A percentile compares a stretch with the other conserved stretches of the same genome.
Conservation (phyloP, 257 asterid species). For the Salvia splendens region DNA sequence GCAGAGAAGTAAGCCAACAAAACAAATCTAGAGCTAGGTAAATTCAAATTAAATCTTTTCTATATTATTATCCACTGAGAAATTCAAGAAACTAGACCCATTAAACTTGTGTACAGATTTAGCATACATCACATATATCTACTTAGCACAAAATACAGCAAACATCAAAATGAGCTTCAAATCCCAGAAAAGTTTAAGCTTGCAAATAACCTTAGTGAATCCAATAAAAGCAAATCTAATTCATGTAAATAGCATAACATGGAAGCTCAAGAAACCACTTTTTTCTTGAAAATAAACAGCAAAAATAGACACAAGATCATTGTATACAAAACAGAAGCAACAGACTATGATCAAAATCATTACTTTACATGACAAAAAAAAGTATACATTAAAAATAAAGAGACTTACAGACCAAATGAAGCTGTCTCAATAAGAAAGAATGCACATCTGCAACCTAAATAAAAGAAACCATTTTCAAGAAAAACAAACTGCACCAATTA, state of each 20-base stretch:
- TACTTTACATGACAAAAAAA: slow-evolving; percentile 1
- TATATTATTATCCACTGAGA: slow-evolving; percentile 8
- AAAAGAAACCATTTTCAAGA: slow-evolving; percentile 40
- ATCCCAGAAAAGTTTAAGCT: slow-evolving; percentile 3
- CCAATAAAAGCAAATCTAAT: slow-evolving; percentile 24
- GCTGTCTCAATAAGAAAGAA: slow-evolving; percentile 42
- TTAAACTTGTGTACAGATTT: slow-evolving; percentile 25
- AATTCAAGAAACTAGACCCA: slow-evolving; percentile 17
- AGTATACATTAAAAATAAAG: slow-evolving; percentile 8
- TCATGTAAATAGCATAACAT: slow-evolving; percentile 15
- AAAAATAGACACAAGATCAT: slow-evolving; percentile 26
- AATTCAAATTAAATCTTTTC: slow-evolving; percentile 20
- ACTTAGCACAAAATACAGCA: slow-evolving; percentile 11
- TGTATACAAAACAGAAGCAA: slow-evolving; percentile 20
- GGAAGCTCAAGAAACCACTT: slow-evolving; percentile 27
- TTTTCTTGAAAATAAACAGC: slow-evolving; percentile 27
- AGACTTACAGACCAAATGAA: slow-evolving; percentile 52
- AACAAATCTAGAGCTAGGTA: slow-evolving; percentile 3
- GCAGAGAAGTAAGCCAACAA: not conserved
- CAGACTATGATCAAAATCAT: slow-evolving; percentile 24
- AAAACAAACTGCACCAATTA: slow-evolving; percentile 34
- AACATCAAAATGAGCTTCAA: slow-evolving; percentile 19
- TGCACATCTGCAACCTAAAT: slow-evolving; percentile 46
- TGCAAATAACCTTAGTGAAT: not conserved
- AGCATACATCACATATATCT: slow-evolving; percentile 21